Evolutionary conservation across 306 rosid species (phyloP), one percentile per base, ranked within the genome.

Genomic region (Casuarina equisetifolia): DNA sequence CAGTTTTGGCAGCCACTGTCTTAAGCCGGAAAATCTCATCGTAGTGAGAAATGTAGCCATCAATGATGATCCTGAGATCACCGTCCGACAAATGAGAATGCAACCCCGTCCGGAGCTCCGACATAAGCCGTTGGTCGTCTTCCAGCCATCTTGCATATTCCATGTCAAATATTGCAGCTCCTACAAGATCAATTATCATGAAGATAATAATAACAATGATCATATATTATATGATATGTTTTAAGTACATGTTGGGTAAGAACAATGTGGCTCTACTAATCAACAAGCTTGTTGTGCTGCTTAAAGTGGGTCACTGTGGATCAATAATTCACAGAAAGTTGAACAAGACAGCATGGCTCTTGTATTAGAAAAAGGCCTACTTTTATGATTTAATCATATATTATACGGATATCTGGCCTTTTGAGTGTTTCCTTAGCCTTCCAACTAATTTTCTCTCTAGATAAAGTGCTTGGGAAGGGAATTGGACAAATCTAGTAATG

Each of bases 131-230:
- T 69, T 89, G 91, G 70, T 95, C 98, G 17, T 95, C 97, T 68
- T 95, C 98, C 45, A 95, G 75, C 98, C 98, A 95, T 51, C 96
- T 88, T 48, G 83, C 92, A 72, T 95, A 95, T 74, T 95, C 97
- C 96, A 95, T 89, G 81, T 95, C 97, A 86, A 95, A 92, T 42
- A 94, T 89, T 73, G 98, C 97, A 79, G 90, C 97, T 77, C 95
- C 98, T 94, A 63, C 11, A 38, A 19, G 10, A 11, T 52, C 4
- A 16, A 75, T 57, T 3, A 57, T 35, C 17, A 10, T 40, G 51
- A 32, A 1, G 5, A 42, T n/a, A 46, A 12, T n/a, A 16, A 17
- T 0, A 5, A 61, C 46, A 25, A 25, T 25, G 32, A 8, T 16
- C 36, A 6, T 64, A 17, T 15, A 4, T 11, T 17, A 46, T 48